These are phyloP conservation scores for Erysimum cheiri DNA, from an alignment of 441 rosid species.

Conservation along the genomic window DNA sequence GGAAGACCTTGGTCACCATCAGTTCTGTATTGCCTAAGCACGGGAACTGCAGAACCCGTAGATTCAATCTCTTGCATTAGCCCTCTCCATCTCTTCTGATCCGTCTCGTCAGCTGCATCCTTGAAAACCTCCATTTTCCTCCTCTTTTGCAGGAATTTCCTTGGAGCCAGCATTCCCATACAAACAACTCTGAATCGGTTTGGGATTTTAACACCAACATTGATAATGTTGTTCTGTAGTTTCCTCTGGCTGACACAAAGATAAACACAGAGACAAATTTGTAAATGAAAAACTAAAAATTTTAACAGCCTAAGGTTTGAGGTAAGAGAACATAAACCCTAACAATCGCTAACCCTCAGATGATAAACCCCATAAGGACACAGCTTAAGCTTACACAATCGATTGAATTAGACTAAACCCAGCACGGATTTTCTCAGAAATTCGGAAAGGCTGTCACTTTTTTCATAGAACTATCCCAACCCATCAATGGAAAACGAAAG, in stretches of 20 bases:
- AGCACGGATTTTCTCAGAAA: not conserved
- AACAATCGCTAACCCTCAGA: not conserved
- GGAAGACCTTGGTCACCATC: constrained; percentile 60
- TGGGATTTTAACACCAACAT: constrained; percentile 45
- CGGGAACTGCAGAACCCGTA: constrained; percentile 64
- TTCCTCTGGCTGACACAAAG: constrained; percentile 43
- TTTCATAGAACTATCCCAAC: not conserved
- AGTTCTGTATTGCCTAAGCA: constrained; percentile 60
- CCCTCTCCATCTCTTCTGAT: constrained; percentile 86
- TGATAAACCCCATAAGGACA: constrained; percentile 1
- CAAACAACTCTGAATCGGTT: constrained; percentile 60
- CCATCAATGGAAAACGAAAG: not conserved
- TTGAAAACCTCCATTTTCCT: constrained; percentile 74
- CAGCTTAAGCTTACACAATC: constrained; percentile 29
- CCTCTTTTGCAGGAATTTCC: constrained; percentile 78
- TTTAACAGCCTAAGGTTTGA: not conserved
- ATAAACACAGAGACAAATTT: constrained; percentile 32
- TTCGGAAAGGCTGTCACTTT: constrained; percentile 6
- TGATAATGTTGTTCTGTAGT: constrained; percentile 35
- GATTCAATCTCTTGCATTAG: constrained; percentile 85
- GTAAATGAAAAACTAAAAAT: not conserved
- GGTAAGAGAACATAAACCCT: constrained; percentile 24
- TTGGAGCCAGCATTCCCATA: constrained; percentile 82
- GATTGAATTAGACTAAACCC: constrained; percentile 12
- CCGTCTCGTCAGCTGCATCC: constrained; percentile 72